These are phyloP conservation scores for Clonostachys solani DNA, from an alignment of 2,329 filamentous ascomycete species.

Conservation along the genomic window DNA sequence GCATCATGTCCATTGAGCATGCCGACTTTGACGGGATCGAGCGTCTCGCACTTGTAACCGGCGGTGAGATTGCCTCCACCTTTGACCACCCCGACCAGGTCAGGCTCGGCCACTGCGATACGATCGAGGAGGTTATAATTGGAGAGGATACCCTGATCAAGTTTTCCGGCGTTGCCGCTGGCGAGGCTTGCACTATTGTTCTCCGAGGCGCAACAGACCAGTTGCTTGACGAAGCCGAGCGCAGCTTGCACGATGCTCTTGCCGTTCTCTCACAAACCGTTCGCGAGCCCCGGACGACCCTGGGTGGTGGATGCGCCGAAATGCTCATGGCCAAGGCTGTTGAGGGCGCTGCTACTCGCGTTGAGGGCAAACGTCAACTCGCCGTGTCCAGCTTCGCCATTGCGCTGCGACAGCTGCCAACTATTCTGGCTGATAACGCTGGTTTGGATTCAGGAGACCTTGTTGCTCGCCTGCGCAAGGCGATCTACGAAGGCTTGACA, in stretches of 20 bases:
- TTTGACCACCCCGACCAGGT: conserved; percentile 98
- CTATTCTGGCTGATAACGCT: conserved; percentile 95
- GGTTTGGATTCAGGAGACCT: conserved; percentile 94
- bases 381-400: conserved; percentile 87
- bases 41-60: conserved; percentile 88
- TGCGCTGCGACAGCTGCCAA: conserved; percentile 88
- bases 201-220: conserved; percentile 95
- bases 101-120: conserved; percentile 89
- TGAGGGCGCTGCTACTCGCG: conserved; percentile 86
- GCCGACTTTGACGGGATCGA: conserved; percentile 99
- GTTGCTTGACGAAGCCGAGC: conserved; percentile 93
- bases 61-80: conserved; percentile 94
- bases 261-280: conserved; percentile 96
- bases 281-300: conserved; percentile 86
- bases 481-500: conserved; percentile 90
- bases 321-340: conserved; percentile 99
- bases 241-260: conserved; percentile 91
- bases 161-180: conserved; percentile 93
- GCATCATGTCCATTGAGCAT: conserved; percentile 98
- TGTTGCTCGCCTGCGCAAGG: conserved; percentile 84
- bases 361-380: conserved; percentile 94
- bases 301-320: conserved; percentile 94
- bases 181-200: conserved; percentile 93
- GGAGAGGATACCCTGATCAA: conserved; percentile 97
- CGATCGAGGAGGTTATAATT: conserved; percentile 98